Evolutionary conservation across 2,329 filamentous ascomycete genomes (phyloP), one percentile per base, ranked within the genome.

Genomic region (Macrophomina pseudophaseolina): DNA sequence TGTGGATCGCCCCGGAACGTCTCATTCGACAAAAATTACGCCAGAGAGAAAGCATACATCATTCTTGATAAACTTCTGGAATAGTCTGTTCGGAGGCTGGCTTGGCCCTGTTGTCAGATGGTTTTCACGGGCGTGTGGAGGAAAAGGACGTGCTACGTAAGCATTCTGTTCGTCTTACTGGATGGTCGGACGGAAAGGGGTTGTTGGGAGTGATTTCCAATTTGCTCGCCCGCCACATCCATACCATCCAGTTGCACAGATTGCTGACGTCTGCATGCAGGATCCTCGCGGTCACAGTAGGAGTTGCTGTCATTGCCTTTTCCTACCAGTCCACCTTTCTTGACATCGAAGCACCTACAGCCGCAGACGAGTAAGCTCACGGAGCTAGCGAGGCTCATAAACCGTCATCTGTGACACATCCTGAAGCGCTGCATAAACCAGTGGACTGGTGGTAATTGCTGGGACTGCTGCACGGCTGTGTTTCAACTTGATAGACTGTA

Each of bases 91-190:
- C 18, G 56, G 65, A 11, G 62, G 56, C 44, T 66, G 65, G 65
- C 49, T 66, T 12, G 65, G 48, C 16, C 56, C 38, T 14, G 33
- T 66, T 3, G 56, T 59, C 30, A 32, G 58, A 9, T 66, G 56
- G 56, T 54, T 66, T 32, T 38, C 56, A 16, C 38, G 56, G 11
- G 11, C 56, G 14, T 66, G 65, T 46, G 65, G 65, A 28, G 65
- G 65, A 53, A 52, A 51, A 32, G 30, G 48, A 54, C 65, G 65
- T 44, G 65, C 65, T 66, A 66, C 65, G 65, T 66, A 66, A 66
- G 65, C 44, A 62, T 62, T 62, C 58, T 62, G 58, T 62, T 62
- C 42, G 58, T 49, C 44, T 49, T 49, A 62, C 58, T 62, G 58
- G 44, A 49, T 62, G 58, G 44, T 62, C 46, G 58, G 58, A 62